A percentile compares a stretch with the other conserved stretches of the same genome.
Evolutionary conservation across 2,329 filamentous ascomycete genomes (phyloP).

Genomic region (Aschersonia sp.): DNA sequence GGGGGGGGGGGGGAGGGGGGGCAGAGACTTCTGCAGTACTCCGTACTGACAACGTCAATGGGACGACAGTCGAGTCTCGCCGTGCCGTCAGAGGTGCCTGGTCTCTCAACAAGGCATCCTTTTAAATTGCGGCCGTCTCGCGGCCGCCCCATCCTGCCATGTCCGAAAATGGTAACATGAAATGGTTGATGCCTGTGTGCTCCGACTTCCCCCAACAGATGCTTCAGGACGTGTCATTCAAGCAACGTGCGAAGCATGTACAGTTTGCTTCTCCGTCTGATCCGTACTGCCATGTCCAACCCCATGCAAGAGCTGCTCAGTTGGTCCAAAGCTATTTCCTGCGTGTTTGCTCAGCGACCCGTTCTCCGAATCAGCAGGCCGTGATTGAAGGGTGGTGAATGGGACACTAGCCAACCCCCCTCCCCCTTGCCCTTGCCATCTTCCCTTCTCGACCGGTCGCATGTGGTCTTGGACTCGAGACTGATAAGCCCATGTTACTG

Average conservation of each 20-base stretch:
- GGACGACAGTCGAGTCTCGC: neutral
- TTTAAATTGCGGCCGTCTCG: slow-evolving; percentile 1
- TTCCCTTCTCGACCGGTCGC: neutral
- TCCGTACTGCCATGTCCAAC: too few relatives aligned
- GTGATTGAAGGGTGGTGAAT: neutral
- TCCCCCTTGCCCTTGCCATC: neutral
- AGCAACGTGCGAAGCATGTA: neutral
- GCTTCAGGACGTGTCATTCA: neutral
- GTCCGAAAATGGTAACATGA: slow-evolving; percentile 1
- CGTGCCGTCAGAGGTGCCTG: neutral
- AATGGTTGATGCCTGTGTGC: neutral
- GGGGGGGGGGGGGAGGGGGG: neutral
- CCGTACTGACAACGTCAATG: neutral
- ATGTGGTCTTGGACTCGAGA: neutral
- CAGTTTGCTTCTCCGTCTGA: too few relatives aligned
- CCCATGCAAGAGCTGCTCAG: too few relatives aligned
- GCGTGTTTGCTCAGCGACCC: neutral
- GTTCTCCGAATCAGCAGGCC: neutral
- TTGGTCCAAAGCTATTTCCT: neutral
- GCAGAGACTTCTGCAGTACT: slow-evolving; percentile 1
- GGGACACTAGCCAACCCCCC: neutral
- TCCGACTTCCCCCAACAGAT: neutral
- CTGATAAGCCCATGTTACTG: neutral
- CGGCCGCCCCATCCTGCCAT: neutral
- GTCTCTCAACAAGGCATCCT: neutral